Conservation (phyloP, 495 filamentous ascomycete genomes). For the Penicillium lagena region DNA sequence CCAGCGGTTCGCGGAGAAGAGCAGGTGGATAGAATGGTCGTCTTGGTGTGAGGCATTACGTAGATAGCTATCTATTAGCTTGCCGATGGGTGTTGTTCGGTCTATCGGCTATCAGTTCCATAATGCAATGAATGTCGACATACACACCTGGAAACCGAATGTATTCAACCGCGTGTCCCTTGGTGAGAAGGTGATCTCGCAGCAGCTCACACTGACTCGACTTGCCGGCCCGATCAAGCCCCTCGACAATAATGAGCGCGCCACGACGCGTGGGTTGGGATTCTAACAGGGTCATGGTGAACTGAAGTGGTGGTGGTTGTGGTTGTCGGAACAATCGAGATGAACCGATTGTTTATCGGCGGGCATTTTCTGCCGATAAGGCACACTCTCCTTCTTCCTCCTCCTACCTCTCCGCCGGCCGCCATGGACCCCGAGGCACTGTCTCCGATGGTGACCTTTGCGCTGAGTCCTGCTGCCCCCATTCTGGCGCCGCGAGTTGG, state of each 20-base stretch:
- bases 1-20: conserved; percentile 97
- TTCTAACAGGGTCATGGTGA: conserved; percentile 12
- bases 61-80: conserved; percentile 85
- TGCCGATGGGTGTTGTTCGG: conserved; percentile 80
- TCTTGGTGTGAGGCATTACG: conserved; percentile 67
- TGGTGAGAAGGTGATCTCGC: conserved; percentile 51
- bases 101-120: conserved; percentile 44
- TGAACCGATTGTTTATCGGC: conserved; percentile 5
- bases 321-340: background rate
- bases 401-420: conserved; percentile 9
- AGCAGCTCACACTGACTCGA: conserved; percentile 84
- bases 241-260: conserved; percentile 84
- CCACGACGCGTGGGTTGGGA: conserved; percentile 43
- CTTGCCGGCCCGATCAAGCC: conserved; percentile 91
- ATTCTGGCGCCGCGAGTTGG: conserved; percentile 52
- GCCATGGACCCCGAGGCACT: conserved; percentile 22
- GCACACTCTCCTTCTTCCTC: conserved; percentile 6
- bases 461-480: conserved; percentile 17
- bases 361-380: conserved; percentile 13
- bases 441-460: conserved; percentile 24
- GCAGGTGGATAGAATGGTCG: conserved; percentile 88
- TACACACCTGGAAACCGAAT: conserved; percentile 81
- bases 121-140: background rate
- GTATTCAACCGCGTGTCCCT: conserved; percentile 60
- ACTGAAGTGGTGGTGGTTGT: background rate